A percentile compares a stretch with the other conserved stretches of the same genome.
Conservation (phyloP, 345 rosid species). For the Atalantia buxifolia region DNA sequence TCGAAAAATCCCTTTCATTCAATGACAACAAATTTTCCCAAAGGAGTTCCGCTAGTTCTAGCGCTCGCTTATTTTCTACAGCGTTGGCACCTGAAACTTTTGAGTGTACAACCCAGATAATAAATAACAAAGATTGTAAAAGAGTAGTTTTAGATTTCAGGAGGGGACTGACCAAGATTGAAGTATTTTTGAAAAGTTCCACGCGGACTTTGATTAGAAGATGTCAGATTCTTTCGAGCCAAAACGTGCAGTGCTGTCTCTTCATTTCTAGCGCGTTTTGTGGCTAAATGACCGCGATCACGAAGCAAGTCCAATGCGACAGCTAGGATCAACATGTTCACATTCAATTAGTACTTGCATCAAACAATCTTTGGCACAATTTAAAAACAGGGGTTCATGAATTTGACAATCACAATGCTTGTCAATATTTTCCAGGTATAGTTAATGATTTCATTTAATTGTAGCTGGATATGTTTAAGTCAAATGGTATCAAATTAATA, state of each 20-base stretch:
- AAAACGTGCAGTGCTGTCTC: conserved; percentile 17
- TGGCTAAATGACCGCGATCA: neutral
- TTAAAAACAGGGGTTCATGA: too few relatives aligned
- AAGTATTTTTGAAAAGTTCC: neutral
- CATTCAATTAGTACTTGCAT: too few relatives aligned
- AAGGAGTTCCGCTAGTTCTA: neutral
- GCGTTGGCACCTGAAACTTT: neutral
- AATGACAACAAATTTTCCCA: neutral
- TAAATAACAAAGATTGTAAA: neutral
- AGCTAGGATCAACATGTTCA: neutral
- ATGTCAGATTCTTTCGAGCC: conserved; percentile 6
- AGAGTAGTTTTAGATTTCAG: too few relatives aligned
- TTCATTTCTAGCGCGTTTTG: neutral
- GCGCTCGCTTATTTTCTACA: neutral
- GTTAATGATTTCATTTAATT: too few relatives aligned
- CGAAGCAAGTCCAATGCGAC: neutral
- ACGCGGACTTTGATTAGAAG: neutral
- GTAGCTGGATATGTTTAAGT: too few relatives aligned
- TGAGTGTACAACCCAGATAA: neutral
- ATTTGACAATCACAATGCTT: too few relatives aligned
- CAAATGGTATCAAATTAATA: too few relatives aligned
- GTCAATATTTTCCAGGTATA: rapidly evolving
- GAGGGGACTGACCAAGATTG: neutral
- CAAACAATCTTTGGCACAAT: too few relatives aligned
- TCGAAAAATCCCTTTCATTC: rapidly evolving